phyloP scores from a whole-genome alignment of 129 eudicot genomes.

The Artemisia tridentata region DNA sequence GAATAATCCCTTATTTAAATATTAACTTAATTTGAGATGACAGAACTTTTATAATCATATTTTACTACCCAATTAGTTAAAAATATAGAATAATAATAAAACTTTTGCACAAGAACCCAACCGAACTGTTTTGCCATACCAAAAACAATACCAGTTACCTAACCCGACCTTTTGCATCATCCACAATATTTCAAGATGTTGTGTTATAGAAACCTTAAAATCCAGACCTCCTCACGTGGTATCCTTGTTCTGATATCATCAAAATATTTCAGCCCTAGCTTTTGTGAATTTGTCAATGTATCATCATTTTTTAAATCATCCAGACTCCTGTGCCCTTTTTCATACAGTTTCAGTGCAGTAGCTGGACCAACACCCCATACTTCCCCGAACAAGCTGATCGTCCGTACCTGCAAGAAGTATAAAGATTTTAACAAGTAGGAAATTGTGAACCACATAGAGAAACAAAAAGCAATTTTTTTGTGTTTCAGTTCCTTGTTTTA shows the following conservation, averaged over 20 bases:
- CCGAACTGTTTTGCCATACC: neutral
- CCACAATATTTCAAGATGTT: neutral
- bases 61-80: neutral
- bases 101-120: neutral
- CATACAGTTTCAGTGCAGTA: slow-evolving; percentile 83
- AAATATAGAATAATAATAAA: neutral
- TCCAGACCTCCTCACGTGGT: slow-evolving; percentile 82
- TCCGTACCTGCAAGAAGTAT: slow-evolving; percentile 49
- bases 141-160: slow-evolving; percentile 2
- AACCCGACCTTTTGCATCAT: neutral
- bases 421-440: neutral
- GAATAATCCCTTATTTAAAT: neutral
- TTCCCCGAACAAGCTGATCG: slow-evolving; percentile 89
- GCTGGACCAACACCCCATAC: slow-evolving; percentile 99
- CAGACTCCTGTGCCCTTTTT: slow-evolving; percentile 75
- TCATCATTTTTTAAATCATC: slow-evolving; percentile 69
- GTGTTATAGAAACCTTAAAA: slow-evolving; percentile 13
- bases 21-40: no score
- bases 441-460: neutral
- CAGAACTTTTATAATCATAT: neutral
- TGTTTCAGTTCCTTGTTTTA: neutral
- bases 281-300: slow-evolving; percentile 74
- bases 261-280: slow-evolving; percentile 75
- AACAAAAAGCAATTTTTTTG: neutral
- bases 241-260: slow-evolving; percentile 84